Percentiles rank a stretch among this genome's conserved stretches.
Conservation (phyloP, 257 asterid species). For the Phtheirospermum japonicum region DNA sequence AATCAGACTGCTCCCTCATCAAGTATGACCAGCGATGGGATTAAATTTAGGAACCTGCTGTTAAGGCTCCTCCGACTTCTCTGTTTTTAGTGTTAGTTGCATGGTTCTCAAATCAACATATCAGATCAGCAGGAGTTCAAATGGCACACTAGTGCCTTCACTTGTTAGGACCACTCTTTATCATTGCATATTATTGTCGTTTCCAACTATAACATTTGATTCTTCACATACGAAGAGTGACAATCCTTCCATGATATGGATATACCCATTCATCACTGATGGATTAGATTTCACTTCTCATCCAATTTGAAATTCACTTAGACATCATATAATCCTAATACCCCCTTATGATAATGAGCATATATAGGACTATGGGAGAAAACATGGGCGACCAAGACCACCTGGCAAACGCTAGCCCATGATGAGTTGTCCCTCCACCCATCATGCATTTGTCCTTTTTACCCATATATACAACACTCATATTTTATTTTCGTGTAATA, state of each 20-base stretch:
- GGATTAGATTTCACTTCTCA: background rate
- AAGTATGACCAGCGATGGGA: constrained; percentile 9
- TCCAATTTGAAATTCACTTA: constrained; percentile 4
- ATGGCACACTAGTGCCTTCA: background rate
- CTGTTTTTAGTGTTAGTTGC: background rate
- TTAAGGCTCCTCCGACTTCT: constrained; percentile 3
- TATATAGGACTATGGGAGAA: too few relatives aligned
- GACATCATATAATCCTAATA: constrained; percentile 5
- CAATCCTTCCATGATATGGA: background rate
- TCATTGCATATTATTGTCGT: background rate
- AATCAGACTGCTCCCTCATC: constrained; percentile 22
- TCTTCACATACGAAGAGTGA: background rate
- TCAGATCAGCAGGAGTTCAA: background rate
- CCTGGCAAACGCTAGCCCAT: too few relatives aligned
- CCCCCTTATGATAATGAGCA: too few relatives aligned
- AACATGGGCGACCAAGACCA: too few relatives aligned
- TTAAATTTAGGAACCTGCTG: background rate
- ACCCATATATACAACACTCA: too few relatives aligned
- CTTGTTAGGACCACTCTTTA: constrained; percentile 13
- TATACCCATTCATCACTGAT: background rate
- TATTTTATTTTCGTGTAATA: too few relatives aligned
- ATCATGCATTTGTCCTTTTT: background rate
- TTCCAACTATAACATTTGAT: constrained; percentile 4
- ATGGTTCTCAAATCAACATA: constrained; percentile 6
- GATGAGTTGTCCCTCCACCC: background rate